These are phyloP conservation scores for Kazachstania sp. DNA, from an alignment of 1,139 yeast species.

Conservation along the genomic window DNA sequence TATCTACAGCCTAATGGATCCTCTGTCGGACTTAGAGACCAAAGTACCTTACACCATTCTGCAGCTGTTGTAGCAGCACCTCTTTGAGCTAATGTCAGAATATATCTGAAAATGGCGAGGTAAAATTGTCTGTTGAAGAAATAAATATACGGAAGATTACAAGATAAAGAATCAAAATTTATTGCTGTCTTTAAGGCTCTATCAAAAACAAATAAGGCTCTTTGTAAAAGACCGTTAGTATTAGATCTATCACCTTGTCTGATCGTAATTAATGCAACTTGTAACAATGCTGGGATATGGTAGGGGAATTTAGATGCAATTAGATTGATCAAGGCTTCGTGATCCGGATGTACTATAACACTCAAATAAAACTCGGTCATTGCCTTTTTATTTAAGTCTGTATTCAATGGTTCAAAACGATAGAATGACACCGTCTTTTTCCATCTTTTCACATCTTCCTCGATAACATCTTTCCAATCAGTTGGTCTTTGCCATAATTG, in stretches of 20 bases:
- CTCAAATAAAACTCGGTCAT: constrained; percentile 58
- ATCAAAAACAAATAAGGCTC: constrained; percentile 73
- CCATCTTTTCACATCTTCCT: constrained; percentile 40
- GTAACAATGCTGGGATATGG: constrained; percentile 70
- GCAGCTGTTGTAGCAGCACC: constrained; percentile 74
- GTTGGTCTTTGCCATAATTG: constrained; percentile 32
- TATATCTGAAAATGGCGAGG: constrained; percentile 63
- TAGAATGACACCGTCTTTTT: constrained; percentile 43
- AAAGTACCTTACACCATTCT: constrained; percentile 59
- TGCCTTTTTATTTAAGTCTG: constrained; percentile 35
- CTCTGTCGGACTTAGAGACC: constrained; percentile 63
- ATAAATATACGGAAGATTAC: constrained; percentile 67
- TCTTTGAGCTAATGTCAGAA: constrained; percentile 62
- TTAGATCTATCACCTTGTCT: constrained; percentile 66
- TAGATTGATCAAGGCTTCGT: constrained; percentile 52
- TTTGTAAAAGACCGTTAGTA: constrained; percentile 63
- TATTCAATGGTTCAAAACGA: constrained; percentile 37
- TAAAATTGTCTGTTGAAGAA: constrained; percentile 73
- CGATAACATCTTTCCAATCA: constrained; percentile 43
- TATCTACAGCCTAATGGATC: constrained; percentile 83
- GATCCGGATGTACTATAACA: constrained; percentile 64
- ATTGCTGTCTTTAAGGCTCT: constrained; percentile 46
- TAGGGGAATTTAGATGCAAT: constrained; percentile 54
- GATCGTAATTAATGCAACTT: constrained; percentile 64
- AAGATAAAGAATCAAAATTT: constrained; percentile 48